Evolutionary conservation across 108 stramenopile species (phyloP).

Genomic region (Nannochloropsis gaditana): DNA sequence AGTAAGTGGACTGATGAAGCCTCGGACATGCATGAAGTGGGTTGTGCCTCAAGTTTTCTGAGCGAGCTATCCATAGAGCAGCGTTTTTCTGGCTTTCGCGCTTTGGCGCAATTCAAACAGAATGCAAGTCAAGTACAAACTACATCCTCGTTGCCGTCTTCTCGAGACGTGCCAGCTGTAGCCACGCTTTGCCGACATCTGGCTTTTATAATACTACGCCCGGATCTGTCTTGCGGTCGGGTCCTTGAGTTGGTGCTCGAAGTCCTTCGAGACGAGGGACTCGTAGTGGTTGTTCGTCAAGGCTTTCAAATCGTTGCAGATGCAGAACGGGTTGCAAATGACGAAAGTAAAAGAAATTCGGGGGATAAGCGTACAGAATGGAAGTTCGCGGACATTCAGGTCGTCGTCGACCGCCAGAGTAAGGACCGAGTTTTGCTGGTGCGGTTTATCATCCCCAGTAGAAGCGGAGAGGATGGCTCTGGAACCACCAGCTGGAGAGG

Average conservation of each 20-base stretch:
- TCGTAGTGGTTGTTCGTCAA: neutral
- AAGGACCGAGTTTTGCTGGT: neutral
- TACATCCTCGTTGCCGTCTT: neutral
- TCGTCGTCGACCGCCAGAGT: neutral
- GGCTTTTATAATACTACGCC: neutral
- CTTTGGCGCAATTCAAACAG: neutral
- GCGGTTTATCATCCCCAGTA: neutral
- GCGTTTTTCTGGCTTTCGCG: neutral
- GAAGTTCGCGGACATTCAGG: neutral
- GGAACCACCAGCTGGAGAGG: neutral
- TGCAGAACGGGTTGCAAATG: neutral
- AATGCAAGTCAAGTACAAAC: too few relatives aligned
- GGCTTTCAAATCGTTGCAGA: neutral
- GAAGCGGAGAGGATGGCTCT: neutral
- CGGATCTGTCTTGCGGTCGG: neutral
- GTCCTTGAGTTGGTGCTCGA: neutral
- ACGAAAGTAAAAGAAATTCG: neutral
- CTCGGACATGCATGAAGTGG: conserved; percentile 7
- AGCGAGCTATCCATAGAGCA: neutral
- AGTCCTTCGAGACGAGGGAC: neutral
- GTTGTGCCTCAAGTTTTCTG: neutral
- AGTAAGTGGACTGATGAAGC: neutral
- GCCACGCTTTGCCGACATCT: neutral
- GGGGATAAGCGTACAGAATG: neutral
- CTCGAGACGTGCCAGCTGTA: neutral